Base-by-base conservation (phyloP, 495 filamentous ascomycete genomes). In the Filosporella fistucella region DNA sequence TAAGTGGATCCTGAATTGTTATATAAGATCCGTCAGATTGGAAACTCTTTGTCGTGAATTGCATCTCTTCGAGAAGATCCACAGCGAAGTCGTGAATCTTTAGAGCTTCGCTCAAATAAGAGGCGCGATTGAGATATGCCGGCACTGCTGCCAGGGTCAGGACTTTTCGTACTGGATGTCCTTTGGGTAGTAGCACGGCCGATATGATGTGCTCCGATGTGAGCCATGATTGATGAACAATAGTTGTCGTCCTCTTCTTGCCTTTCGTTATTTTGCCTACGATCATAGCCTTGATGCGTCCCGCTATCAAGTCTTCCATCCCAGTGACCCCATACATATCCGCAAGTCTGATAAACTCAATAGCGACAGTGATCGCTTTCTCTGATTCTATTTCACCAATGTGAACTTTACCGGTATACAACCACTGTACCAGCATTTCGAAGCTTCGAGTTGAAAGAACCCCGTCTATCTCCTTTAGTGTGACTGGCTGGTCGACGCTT, bases 371-470 rank as follows among this genome's bases (percentile, higher is more conserved):
- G 12, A 65, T 62, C 10, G 42, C 18, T 1, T 57, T 40, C 12
- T 36, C 41, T 23, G 54, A 54, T 37, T 49, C 41, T 9, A 26
- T 32, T 21, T 59, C 29, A 18, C 48, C 39, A 26, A 59, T 63
- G 17, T 49, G 45, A 32, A 63, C 30, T 23, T 24, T 21, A 6
- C 60, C 29, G 12, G 50, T 54, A 40, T 54, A 63, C 9, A 65
- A 23, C 63, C 56, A 65, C 52, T 65, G 58, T 12, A 62, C 25
- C 4, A 66, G 47, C 37, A 57, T 49, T 51, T 66, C 42, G 21
- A 62, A 24, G 14, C 61, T 40, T 40, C 17, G 37, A 21, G 37
- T 14, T n/a, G 37, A 40, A 24, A 40, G n/a, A 30, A 30, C 28
- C 8, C 28, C 28, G n/a, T 30, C 28, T 30, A 30, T 30, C 28